Evolutionary conservation across 2,329 filamentous ascomycete genomes (phyloP).

Genomic region (Alternaria atra): DNA sequence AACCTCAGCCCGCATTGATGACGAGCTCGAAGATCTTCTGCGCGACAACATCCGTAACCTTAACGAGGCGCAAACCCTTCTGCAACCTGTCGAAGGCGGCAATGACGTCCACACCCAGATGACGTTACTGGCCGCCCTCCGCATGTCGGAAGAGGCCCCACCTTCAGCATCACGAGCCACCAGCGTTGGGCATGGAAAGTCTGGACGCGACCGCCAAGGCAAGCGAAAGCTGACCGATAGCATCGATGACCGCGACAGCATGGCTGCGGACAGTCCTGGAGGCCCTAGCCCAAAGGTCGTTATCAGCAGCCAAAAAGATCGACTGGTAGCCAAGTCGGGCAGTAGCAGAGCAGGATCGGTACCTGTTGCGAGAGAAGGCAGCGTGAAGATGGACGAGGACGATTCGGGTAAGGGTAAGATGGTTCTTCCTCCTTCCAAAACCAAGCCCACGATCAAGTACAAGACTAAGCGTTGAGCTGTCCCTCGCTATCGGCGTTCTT

Average conservation of each 20-base stretch:
- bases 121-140: constrained; percentile 58
- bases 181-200: constrained; percentile 45
- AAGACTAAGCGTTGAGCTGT: constrained; percentile 26
- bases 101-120: constrained; percentile 56
- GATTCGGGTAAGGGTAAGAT: constrained; percentile 57
- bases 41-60: constrained; percentile 59
- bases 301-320: constrained; percentile 41
- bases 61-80: constrained; percentile 56
- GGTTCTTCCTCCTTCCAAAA: constrained; percentile 40
- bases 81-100: constrained; percentile 53
- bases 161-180: constrained; percentile 47
- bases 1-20: constrained; percentile 53
- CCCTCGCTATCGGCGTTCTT: constrained; percentile 16
- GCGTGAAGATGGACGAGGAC: constrained; percentile 59
- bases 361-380: constrained; percentile 57
- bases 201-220: constrained; percentile 47
- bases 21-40: constrained; percentile 56
- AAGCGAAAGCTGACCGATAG: constrained; percentile 50
- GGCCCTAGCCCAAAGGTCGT: constrained; percentile 48
- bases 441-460: constrained; percentile 23
- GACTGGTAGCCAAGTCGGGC: constrained; percentile 53
- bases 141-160: constrained; percentile 55
- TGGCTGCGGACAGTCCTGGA: constrained; percentile 50
- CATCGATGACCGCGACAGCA: constrained; percentile 50
- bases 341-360: constrained; percentile 55